Conservation (phyloP, 2,329 filamentous ascomycete genomes). For the Orbilia brochopaga region DNA sequence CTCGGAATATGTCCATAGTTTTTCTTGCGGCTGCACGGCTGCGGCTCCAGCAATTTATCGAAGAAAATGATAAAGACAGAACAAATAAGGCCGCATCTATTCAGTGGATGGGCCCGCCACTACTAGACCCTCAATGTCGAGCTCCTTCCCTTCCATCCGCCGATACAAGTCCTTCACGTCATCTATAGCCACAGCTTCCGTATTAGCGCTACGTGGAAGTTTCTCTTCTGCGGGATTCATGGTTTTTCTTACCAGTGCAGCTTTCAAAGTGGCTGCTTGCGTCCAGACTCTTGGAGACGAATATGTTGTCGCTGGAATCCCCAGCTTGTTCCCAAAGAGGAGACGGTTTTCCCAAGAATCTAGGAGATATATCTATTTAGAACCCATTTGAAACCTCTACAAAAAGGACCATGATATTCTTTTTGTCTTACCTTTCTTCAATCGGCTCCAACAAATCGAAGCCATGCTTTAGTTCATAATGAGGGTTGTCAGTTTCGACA, state of each 20-base stretch:
- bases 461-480: slow-evolving; percentile 90
- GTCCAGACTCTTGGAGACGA: slow-evolving; percentile 98
- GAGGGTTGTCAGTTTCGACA: slow-evolving; percentile 91
- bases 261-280: slow-evolving; percentile 98
- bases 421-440: slow-evolving; percentile 75
- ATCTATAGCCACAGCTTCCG: slow-evolving; percentile 64
- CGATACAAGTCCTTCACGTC: slow-evolving; percentile 94
- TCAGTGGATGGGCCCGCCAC: not conserved
- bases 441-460: slow-evolving; percentile 90
- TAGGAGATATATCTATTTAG: slow-evolving; percentile 14
- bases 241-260: slow-evolving; percentile 64
- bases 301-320: slow-evolving; percentile 86
- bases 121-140: slow-evolving; percentile 74
- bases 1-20: no score
- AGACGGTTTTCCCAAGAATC: slow-evolving; percentile 65
- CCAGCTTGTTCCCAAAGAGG: slow-evolving; percentile 91
- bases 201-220: slow-evolving; percentile 55
- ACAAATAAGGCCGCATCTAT: not conserved
- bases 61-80: no score
- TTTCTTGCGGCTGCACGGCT: no score
- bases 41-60: no score
- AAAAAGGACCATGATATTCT: not conserved
- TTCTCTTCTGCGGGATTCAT: not conserved
- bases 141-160: slow-evolving; percentile 79
- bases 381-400: not conserved